Percentiles rank a stretch among this genome's conserved stretches.
phyloP scores from a whole-genome alignment of 495 filamentous ascomycete species.

The Penicillium malachiteum region DNA sequence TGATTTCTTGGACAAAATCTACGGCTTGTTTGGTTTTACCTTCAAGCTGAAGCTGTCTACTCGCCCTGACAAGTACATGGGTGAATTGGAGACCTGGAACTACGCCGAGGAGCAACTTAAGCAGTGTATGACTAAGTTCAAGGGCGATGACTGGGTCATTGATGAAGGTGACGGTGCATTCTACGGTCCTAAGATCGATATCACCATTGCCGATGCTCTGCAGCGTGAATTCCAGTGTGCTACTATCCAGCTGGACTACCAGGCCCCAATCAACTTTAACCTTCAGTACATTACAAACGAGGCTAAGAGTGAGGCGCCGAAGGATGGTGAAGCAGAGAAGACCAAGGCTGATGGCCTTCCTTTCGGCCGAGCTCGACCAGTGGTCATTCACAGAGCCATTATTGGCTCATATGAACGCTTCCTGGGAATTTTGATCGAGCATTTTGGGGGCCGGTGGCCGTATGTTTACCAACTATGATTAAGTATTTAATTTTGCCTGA shows the following conservation, averaged over 20 bases:
- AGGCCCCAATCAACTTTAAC: conserved; percentile 80
- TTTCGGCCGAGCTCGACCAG: conserved; percentile 80
- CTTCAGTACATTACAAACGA: conserved; percentile 80
- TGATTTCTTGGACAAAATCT: conserved; percentile 79
- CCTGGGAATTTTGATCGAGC: conserved; percentile 88
- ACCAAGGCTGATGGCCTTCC: conserved; percentile 37
- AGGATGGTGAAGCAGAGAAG: conserved; percentile 33
- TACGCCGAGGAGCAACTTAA: conserved; percentile 77
- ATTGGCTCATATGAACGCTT: conserved; percentile 93
- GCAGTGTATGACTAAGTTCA: conserved; percentile 75
- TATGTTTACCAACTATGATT: too few species aligned
- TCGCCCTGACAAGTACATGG: conserved; percentile 87
- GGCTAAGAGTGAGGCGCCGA: conserved; percentile 27
- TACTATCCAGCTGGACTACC: conserved; percentile 93
- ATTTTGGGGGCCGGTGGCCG: conserved; percentile 97
- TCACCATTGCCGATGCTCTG: conserved; percentile 81
- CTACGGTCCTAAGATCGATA: conserved; percentile 95
- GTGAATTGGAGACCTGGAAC: conserved; percentile 84
- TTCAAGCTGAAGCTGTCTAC: conserved; percentile 97
- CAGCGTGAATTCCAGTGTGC: conserved; percentile 84
- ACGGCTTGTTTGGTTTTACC: conserved; percentile 88
- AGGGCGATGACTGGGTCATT: conserved; percentile 76
- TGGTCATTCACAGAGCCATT: conserved; percentile 97
- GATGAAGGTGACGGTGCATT: conserved; percentile 96
- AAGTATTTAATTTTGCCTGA: too few species aligned